These are phyloP conservation scores for Botrytis aclada DNA, from an alignment of 2,329 filamentous ascomycete genomes.

Conservation along the genomic window DNA sequence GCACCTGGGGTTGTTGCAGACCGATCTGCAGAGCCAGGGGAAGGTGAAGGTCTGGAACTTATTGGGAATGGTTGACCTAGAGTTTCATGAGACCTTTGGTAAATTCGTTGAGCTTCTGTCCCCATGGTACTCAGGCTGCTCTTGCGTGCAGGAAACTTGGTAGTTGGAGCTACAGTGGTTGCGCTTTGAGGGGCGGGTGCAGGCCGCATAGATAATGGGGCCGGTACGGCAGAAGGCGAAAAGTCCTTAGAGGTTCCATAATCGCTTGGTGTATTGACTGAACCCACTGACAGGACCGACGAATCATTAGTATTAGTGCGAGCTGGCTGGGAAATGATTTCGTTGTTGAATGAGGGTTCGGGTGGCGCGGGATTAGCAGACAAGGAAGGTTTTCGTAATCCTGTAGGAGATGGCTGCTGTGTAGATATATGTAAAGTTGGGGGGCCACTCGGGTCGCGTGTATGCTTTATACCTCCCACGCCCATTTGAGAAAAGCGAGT, in stretches of 20 bases:
- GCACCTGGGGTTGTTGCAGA: conserved; percentile 39
- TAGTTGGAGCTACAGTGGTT: conserved; percentile 36
- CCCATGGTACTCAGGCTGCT: conserved; percentile 53
- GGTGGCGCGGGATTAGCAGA: conserved; percentile 4
- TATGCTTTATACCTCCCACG: conserved; percentile 19
- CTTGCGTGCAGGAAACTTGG: conserved; percentile 57
- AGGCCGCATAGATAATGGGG: conserved; percentile 45
- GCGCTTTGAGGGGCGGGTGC: conserved; percentile 40
- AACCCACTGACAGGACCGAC: conserved; percentile 28
- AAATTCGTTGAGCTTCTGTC: conserved; percentile 31
- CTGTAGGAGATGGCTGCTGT: conserved; percentile 26
- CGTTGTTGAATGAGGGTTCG: not conserved
- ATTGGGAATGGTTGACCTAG: conserved; percentile 37
- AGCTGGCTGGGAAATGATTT: not conserved
- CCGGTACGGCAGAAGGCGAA: conserved; percentile 51
- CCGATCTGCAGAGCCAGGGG: conserved; percentile 40
- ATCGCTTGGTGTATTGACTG: conserved; percentile 33
- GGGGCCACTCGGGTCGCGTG: conserved; percentile 28
- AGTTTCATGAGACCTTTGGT: conserved; percentile 22
- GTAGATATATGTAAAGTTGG: conserved; percentile 31
- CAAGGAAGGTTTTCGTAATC: conserved; percentile 27
- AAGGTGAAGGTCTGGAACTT: conserved; percentile 36
- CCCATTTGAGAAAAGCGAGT: conserved; percentile 37
- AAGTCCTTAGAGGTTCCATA: conserved; percentile 47
- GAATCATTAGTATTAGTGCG: conserved; percentile 24